Conservation (phyloP, 257 asterid species). For the Ophiorrhiza pumila region DNA sequence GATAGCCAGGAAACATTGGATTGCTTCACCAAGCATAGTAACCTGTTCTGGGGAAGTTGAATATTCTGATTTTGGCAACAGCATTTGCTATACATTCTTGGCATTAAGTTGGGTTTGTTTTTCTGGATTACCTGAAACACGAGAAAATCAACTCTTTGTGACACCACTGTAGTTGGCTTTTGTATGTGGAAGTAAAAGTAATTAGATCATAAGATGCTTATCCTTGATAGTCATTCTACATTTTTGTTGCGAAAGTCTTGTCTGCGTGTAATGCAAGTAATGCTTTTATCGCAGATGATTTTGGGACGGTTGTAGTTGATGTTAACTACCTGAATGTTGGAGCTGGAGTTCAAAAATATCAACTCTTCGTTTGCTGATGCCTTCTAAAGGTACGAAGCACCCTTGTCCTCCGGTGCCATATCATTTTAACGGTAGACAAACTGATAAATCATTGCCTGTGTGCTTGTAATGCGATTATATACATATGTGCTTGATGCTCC, state of each 20-base stretch:
- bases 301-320: constrained; percentile 75
- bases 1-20: neutral
- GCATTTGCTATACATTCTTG: neutral
- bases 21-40: neutral
- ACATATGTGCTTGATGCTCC: neutral
- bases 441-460: neutral
- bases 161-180: neutral
- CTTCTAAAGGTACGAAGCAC: constrained; percentile 18
- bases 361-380: constrained; percentile 70
- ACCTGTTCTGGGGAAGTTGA: neutral
- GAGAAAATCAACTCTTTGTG: neutral
- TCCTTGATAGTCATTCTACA: constrained; percentile 1
- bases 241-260: constrained; percentile 2
- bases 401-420: neutral
- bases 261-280: neutral
- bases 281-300: constrained; percentile 54
- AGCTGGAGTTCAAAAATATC: constrained; percentile 44
- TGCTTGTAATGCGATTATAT: neutral
- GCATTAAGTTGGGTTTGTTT: neutral
- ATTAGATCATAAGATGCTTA: constrained; percentile 2
- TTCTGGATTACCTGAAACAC: neutral
- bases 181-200: neutral
- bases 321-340: constrained; percentile 87
- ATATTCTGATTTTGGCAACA: neutral
- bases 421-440: neutral